Conservation (phyloP, 2,329 filamentous ascomycete genomes). For the Beauveria scarabaeidicola region DNA sequence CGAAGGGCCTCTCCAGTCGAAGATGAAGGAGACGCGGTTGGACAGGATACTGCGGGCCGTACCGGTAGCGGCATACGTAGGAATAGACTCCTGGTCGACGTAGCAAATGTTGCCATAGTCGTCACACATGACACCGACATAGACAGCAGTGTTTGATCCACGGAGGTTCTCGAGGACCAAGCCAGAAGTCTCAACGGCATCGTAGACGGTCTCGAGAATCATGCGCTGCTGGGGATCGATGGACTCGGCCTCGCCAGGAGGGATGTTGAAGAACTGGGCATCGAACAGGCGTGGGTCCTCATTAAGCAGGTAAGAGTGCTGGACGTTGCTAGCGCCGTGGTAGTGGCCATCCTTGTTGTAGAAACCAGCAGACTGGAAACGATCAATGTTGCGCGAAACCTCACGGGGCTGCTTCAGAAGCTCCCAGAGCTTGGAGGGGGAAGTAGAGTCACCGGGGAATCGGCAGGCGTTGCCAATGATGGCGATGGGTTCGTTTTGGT, state of each 20-base stretch:
- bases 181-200: slow-evolving; percentile 22
- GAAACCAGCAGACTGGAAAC: slow-evolving; percentile 16
- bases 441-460: slow-evolving; percentile 16
- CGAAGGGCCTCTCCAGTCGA: slow-evolving; percentile 26
- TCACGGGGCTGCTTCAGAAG: slow-evolving; percentile 14
- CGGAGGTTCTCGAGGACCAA: slow-evolving; percentile 20
- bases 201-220: slow-evolving; percentile 28
- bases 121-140: slow-evolving; percentile 17
- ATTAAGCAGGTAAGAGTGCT: slow-evolving; percentile 22
- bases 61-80: slow-evolving; percentile 18
- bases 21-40: slow-evolving; percentile 36
- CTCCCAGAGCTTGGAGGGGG: slow-evolving; percentile 16
- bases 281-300: slow-evolving; percentile 16
- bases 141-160: slow-evolving; percentile 18
- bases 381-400: slow-evolving; percentile 14
- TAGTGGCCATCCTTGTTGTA: slow-evolving; percentile 18
- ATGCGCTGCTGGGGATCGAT: slow-evolving; percentile 27
- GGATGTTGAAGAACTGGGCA: slow-evolving; percentile 16
- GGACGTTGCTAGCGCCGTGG: slow-evolving; percentile 20
- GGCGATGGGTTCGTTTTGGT: slow-evolving; percentile 16
- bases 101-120: slow-evolving; percentile 14
- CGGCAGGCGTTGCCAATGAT: slow-evolving; percentile 18
- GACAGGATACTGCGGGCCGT: slow-evolving; percentile 26
- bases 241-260: slow-evolving; percentile 14
- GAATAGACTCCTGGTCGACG: slow-evolving; percentile 12